phyloP scores from a whole-genome alignment of 192 early-diverging fungal species.

The Gorgonomyces haynaldii region DNA sequence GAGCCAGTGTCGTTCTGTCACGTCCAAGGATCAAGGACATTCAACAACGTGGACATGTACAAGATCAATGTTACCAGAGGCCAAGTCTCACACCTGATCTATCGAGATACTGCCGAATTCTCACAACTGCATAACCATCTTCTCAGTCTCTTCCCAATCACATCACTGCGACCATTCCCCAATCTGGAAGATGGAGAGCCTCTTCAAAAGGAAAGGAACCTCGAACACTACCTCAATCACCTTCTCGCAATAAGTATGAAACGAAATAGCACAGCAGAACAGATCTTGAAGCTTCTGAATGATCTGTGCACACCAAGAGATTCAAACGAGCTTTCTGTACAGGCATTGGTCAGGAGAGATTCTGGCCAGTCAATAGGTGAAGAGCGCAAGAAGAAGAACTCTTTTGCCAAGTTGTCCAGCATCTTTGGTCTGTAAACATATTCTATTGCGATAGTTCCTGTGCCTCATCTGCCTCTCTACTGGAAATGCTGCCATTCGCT shows the following conservation, averaged over 20 bases:
- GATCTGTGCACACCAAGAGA: constrained; percentile 7
- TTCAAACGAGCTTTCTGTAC: constrained; percentile 3
- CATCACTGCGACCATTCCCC: constrained; percentile 1
- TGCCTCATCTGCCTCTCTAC: no score
- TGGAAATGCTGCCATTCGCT: no score
- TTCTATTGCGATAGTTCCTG: no score
- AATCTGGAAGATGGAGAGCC: neutral
- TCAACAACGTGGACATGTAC: neutral
- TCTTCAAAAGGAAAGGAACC: no score
- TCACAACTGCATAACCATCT: neutral
- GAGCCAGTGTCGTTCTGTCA: constrained; percentile 1
- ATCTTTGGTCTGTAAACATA: no score
- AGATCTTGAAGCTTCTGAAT: neutral
- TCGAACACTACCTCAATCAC: constrained; percentile 7
- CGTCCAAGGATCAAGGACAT: neutral
- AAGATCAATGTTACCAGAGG: constrained; percentile 5
- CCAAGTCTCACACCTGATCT: constrained; percentile 4
- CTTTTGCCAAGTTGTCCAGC: no score
- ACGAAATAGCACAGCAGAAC: neutral
- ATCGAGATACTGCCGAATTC: constrained; percentile 2
- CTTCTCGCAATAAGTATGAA: neutral
- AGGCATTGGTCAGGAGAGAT: constrained; percentile 1
- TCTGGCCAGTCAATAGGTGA: neutral
- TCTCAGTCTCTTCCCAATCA: neutral
- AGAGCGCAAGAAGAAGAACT: no score